These are phyloP conservation scores for Pterulicium gracile DNA, from an alignment of 1,284 basidiomycete genomes.

Conservation along the genomic window DNA sequence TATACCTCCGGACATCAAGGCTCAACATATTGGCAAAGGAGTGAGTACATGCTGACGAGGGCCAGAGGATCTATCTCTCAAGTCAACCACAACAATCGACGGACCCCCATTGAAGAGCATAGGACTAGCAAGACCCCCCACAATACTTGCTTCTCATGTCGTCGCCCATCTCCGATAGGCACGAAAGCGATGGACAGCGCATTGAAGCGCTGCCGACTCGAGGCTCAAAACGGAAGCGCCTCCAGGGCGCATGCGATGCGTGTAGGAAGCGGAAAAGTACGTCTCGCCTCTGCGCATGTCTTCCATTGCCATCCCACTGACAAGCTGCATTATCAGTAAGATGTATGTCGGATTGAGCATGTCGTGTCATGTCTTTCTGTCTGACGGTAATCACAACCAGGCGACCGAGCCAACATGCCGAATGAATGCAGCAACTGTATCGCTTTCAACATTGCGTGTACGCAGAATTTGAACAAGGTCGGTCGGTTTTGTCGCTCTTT, in stretches of 20 bases:
- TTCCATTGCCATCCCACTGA: background rate
- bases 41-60: too few species aligned
- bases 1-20: too few species aligned
- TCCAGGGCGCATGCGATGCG: conserved; percentile 1
- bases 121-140: too few species aligned
- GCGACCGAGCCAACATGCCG: conserved; percentile 1
- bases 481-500: background rate
- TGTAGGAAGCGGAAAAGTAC: conserved; percentile 2
- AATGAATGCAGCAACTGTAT: background rate
- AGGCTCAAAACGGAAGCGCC: background rate
- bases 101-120: too few species aligned
- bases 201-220: background rate
- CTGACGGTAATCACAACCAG: background rate
- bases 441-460: background rate
- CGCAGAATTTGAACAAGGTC: background rate
- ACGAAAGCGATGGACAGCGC: too few species aligned
- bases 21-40: too few species aligned
- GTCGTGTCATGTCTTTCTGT: too few species aligned
- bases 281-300: background rate
- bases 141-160: too few species aligned
- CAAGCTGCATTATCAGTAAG: background rate
- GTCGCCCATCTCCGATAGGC: too few species aligned
- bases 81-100: too few species aligned
- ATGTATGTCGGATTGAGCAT: background rate
- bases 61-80: too few species aligned